Evolutionary conservation across 1,284 basidiomycete species (phyloP).

Genomic region (Athelia sp.): DNA sequence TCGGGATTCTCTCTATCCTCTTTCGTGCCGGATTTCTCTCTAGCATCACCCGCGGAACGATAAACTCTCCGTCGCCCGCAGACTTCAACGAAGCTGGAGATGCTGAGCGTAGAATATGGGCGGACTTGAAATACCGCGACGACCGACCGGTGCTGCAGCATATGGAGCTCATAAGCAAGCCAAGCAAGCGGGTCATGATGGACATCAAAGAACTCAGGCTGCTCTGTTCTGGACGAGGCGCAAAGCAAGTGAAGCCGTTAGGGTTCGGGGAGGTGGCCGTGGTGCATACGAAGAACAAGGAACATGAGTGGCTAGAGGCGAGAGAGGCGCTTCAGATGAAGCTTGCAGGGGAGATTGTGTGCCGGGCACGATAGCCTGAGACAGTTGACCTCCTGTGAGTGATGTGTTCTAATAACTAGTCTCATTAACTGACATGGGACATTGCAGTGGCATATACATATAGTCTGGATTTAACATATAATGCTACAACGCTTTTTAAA

Average conservation of each 20-base stretch:
- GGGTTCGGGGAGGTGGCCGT: conserved; percentile 86
- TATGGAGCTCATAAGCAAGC: conserved; percentile 74
- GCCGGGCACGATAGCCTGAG: conserved; percentile 51
- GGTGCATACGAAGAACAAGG: conserved; percentile 63
- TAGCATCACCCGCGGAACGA: conserved; percentile 75
- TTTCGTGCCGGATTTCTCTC: conserved; percentile 84
- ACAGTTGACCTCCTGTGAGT: too few species aligned
- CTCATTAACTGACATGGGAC: too few species aligned
- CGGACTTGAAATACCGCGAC: conserved; percentile 84
- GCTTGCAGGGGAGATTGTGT: conserved; percentile 68
- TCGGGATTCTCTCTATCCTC: conserved; percentile 80
- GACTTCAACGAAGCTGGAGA: conserved; percentile 53
- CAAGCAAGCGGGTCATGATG: conserved; percentile 74
- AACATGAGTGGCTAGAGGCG: conserved; percentile 62
- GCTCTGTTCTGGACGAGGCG: conserved; percentile 61
- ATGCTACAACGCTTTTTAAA: too few species aligned
- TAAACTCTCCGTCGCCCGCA: conserved; percentile 55
- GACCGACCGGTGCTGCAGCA: conserved; percentile 74
- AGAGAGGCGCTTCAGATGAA: conserved; percentile 55
- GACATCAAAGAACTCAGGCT: conserved; percentile 63
- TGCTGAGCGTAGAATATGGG: conserved; percentile 77
- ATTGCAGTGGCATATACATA: too few species aligned
- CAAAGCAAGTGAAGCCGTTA: conserved; percentile 55
- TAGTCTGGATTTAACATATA: too few species aligned
- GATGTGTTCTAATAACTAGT: too few species aligned